These are phyloP conservation scores for Apiotrichum montevideense DNA, from an alignment of 1,284 basidiomycete species.

Conservation along the genomic window DNA sequence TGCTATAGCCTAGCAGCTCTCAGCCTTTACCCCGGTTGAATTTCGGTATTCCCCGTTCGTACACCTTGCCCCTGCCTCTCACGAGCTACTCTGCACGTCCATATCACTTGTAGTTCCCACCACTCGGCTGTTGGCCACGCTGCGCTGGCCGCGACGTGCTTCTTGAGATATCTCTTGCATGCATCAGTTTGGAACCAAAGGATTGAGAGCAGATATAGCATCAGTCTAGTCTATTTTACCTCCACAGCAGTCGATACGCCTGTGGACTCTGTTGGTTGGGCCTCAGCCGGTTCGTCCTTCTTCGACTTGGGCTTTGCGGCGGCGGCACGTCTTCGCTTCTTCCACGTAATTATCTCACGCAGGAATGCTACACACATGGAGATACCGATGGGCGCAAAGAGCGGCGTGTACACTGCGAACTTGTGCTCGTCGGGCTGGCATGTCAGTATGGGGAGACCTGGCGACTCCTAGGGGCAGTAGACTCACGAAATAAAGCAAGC, in stretches of 20 bases:
- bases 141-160: constrained; percentile 3
- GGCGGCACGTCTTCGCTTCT: constrained; percentile 19
- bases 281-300: neutral
- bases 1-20: neutral
- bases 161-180: constrained; percentile 4
- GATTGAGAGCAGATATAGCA: no score
- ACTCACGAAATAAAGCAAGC: constrained; percentile 76
- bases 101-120: neutral
- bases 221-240: neutral
- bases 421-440: constrained; percentile 76
- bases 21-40: neutral
- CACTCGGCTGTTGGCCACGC: neutral
- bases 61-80: neutral
- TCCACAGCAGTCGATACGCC: neutral
- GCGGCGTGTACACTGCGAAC: constrained; percentile 85
- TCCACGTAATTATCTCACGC: constrained; percentile 62
- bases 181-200: neutral
- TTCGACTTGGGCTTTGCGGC: neutral
- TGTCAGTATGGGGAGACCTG: neutral
- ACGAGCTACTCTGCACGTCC: neutral
- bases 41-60: neutral
- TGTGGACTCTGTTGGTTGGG: neutral
- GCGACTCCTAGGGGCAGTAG: neutral
- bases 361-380: constrained; percentile 69
- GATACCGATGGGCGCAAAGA: constrained; percentile 81